Evolutionary conservation across 1,139 yeast species (phyloP).

Genomic region (Trichomonascaceae sp.): DNA sequence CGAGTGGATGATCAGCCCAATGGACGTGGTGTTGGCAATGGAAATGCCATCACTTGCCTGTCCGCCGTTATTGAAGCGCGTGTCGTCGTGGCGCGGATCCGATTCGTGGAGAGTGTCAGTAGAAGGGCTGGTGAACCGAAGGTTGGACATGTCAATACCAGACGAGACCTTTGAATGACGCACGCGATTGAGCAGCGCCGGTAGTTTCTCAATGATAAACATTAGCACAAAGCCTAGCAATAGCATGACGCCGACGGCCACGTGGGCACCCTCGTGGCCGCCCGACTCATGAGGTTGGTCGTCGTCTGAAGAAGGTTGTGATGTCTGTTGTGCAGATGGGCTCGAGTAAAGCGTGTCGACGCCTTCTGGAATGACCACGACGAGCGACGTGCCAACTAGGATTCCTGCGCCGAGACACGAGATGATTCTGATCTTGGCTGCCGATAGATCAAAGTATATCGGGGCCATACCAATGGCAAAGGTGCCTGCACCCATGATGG

Average conservation of each 20-base stretch:
- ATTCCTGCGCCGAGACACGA: slow-evolving; percentile 51
- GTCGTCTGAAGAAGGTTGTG: too few species aligned
- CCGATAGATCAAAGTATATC: slow-evolving; percentile 23
- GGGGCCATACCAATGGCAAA: slow-evolving; percentile 29
- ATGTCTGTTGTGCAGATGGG: slow-evolving; percentile 1
- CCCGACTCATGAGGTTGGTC: slow-evolving; percentile 9
- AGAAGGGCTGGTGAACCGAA: slow-evolving; percentile 8
- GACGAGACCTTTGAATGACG: slow-evolving; percentile 5
- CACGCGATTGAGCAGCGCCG: slow-evolving; percentile 5
- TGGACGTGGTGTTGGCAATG: slow-evolving; percentile 25
- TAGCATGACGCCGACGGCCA: slow-evolving; percentile 27
- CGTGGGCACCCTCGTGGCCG: not conserved
- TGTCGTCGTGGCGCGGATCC: slow-evolving; percentile 1
- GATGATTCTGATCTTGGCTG: slow-evolving; percentile 20
- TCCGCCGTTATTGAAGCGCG: not conserved
- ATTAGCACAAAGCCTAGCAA: slow-evolving; percentile 40
- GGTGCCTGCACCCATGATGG: slow-evolving; percentile 12
- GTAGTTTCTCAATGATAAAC: slow-evolving; percentile 36
- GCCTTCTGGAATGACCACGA: slow-evolving; percentile 64
- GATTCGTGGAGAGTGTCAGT: not conserved
- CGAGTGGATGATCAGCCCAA: slow-evolving; percentile 57
- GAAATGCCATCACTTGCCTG: slow-evolving; percentile 3
- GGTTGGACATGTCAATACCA: slow-evolving; percentile 11
- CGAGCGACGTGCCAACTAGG: slow-evolving; percentile 47
- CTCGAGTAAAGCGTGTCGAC: slow-evolving; percentile 32